Percentiles rank a stretch among this genome's conserved stretches.
phyloP scores from a whole-genome alignment of 805 yeast genomes.

The Cyberlindnera nakhonratchasimensis region DNA sequence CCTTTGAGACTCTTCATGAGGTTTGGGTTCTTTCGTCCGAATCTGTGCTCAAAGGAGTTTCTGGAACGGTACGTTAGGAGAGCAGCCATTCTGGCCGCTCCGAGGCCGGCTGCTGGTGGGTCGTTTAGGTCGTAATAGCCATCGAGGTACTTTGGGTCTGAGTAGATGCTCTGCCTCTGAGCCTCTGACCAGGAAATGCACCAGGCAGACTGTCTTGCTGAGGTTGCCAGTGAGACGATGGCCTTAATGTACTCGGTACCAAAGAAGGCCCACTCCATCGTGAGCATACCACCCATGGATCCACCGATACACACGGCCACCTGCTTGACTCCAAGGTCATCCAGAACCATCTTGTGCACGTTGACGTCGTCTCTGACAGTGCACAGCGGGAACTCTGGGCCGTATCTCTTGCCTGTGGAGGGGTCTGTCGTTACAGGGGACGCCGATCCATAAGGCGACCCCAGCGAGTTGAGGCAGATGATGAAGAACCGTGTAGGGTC shows the following conservation, averaged over 20 bases:
- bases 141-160: slow-evolving; percentile 90
- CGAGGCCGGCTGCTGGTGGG: slow-evolving; percentile 81
- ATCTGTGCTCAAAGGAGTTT: slow-evolving; percentile 85
- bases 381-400: slow-evolving; percentile 92
- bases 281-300: slow-evolving; percentile 98
- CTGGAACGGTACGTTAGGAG: slow-evolving; percentile 88
- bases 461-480: slow-evolving; percentile 86
- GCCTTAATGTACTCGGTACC: slow-evolving; percentile 63
- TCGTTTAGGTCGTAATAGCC: slow-evolving; percentile 80
- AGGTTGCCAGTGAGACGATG: slow-evolving; percentile 84
- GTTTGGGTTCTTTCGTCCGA: slow-evolving; percentile 78
- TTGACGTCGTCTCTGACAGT: slow-evolving; percentile 91
- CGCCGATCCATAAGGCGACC: slow-evolving; percentile 95
- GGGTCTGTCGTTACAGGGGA: slow-evolving; percentile 84
- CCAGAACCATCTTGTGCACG: slow-evolving; percentile 73
- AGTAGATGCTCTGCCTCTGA: slow-evolving; percentile 91
- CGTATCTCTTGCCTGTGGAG: slow-evolving; percentile 72
- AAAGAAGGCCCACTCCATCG: slow-evolving; percentile 80
- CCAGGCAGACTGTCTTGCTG: slow-evolving; percentile 97
- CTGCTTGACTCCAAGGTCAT: slow-evolving; percentile 71
- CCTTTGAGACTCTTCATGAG: slow-evolving; percentile 16
- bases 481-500: slow-evolving; percentile 87
- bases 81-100: slow-evolving; percentile 98
- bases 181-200: slow-evolving; percentile 99
- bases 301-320: slow-evolving; percentile 92